phyloP scores from a whole-genome alignment of 768 basidiomycete genomes.

The Amanita pallidorosea region DNA sequence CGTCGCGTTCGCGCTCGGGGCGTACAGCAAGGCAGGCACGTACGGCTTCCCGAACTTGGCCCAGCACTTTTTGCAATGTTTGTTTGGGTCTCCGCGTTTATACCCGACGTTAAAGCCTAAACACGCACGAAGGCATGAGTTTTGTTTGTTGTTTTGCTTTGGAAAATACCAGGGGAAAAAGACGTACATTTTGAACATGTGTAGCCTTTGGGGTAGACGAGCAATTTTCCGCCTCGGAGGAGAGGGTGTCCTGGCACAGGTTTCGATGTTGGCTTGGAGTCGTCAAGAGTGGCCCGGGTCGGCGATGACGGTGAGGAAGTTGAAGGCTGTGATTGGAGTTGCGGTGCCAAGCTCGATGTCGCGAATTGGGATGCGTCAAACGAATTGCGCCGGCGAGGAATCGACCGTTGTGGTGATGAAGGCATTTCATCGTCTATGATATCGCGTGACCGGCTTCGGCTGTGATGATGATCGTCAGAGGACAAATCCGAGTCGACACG shows the following conservation, averaged over 20 bases:
- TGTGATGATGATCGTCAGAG: not conserved
- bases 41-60: constrained; percentile 53
- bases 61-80: constrained; percentile 73
- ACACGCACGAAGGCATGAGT: not conserved
- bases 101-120: constrained; percentile 69
- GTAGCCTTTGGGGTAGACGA: constrained; percentile 61
- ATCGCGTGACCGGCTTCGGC: not conserved
- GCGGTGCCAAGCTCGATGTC: not conserved
- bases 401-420: too few species aligned
- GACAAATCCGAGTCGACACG: not conserved
- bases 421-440: not conserved
- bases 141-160: too few species aligned
- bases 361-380: not conserved
- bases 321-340: not conserved
- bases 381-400: not conserved
- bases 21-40: constrained; percentile 15
- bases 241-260: constrained; percentile 64
- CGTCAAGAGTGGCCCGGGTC: constrained; percentile 19
- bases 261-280: constrained; percentile 50
- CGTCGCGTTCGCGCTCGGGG: constrained; percentile 3
- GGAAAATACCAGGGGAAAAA: not conserved
- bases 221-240: constrained; percentile 43
- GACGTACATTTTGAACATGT: constrained; percentile 58
- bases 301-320: not conserved
- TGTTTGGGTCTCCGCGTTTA: constrained; percentile 51